These are phyloP conservation scores for Colletotrichum noveboracense DNA, from an alignment of 2,329 filamentous ascomycete species.

Conservation along the genomic window DNA sequence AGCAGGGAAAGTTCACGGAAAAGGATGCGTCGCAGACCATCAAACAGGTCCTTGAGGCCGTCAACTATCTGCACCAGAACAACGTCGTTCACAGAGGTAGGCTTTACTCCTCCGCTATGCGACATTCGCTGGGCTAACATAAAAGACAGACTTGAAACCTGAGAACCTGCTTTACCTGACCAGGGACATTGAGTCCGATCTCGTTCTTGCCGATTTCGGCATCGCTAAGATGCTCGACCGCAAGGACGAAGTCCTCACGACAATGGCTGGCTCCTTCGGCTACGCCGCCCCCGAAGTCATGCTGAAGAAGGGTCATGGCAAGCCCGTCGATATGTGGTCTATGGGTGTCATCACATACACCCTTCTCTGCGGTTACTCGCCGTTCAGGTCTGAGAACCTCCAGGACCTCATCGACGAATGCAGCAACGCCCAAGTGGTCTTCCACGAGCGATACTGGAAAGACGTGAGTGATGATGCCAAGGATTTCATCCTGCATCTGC, in stretches of 20 bases:
- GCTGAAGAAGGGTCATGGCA: conserved; percentile 96
- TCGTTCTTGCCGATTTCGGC: conserved; percentile 96
- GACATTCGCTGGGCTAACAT: conserved; percentile 14
- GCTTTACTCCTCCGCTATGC: conserved; percentile 10
- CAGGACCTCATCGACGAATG: conserved; percentile 95
- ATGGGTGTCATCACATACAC: conserved; percentile 99
- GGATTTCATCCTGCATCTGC: conserved; percentile 84
- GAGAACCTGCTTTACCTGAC: conserved; percentile 97
- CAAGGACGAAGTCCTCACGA: conserved; percentile 90
- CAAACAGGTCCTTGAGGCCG: conserved; percentile 88
- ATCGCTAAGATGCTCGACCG: conserved; percentile 97
- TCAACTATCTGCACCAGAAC: conserved; percentile 92
- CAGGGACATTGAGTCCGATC: conserved; percentile 74
- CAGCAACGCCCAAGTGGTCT: conserved; percentile 81
- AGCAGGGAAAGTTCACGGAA: conserved; percentile 97
- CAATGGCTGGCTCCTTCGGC: conserved; percentile 98
- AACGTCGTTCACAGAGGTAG: conserved; percentile 95
- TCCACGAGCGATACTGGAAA: conserved; percentile 98
- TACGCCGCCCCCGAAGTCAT: conserved; percentile 98
- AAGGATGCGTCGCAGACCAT: conserved; percentile 98
- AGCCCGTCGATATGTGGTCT: conserved; percentile 99
- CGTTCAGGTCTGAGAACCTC: conserved; percentile 94
- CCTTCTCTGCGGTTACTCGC: conserved; percentile 95
- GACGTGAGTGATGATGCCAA: conserved; percentile 96
- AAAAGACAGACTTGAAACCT: conserved; percentile 82